These are phyloP conservation scores for Chaetothyriales sp. DNA, from an alignment of 2,329 filamentous ascomycete genomes.

Conservation along the genomic window DNA sequence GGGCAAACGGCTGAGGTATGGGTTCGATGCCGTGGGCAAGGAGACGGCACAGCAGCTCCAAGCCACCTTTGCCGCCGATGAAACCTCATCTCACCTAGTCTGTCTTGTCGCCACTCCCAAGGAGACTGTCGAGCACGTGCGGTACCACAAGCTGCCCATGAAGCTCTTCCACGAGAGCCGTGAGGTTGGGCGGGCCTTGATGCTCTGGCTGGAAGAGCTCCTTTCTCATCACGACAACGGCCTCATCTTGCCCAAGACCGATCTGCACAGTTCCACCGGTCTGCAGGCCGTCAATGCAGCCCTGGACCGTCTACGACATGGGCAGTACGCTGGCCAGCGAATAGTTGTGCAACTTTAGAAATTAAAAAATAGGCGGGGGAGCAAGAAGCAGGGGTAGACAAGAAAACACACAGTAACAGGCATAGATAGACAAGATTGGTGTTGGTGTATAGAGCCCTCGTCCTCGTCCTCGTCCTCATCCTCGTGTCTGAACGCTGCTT, in stretches of 20 bases:
- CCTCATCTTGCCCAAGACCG: constrained; percentile 48
- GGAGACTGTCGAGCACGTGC: constrained; percentile 13
- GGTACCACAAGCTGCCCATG: constrained; percentile 54
- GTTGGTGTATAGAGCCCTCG: no score
- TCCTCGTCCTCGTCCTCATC: no score
- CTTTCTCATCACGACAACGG: constrained; percentile 35
- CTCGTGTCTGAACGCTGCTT: no score
- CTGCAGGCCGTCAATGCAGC: constrained; percentile 52
- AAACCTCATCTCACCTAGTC: constrained; percentile 41
- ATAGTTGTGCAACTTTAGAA: constrained; percentile 39
- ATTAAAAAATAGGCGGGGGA: not conserved
- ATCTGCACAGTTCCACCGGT: constrained; percentile 44
- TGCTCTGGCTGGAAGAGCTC: constrained; percentile 53
- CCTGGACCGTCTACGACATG: constrained; percentile 49
- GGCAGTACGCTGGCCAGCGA: constrained; percentile 52
- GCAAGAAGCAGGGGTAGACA: no score
- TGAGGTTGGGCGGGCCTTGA: constrained; percentile 46
- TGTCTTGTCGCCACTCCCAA: constrained; percentile 56
- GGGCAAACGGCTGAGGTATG: constrained; percentile 44
- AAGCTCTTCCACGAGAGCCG: constrained; percentile 60
- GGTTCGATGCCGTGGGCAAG: constrained; percentile 51
- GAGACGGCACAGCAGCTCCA: constrained; percentile 47
- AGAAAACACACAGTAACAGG: no score
- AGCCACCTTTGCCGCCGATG: not conserved
- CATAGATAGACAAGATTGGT: no score